phyloP scores from a whole-genome alignment of 2,329 filamentous ascomycete species.

The Shiraia sp. region DNA sequence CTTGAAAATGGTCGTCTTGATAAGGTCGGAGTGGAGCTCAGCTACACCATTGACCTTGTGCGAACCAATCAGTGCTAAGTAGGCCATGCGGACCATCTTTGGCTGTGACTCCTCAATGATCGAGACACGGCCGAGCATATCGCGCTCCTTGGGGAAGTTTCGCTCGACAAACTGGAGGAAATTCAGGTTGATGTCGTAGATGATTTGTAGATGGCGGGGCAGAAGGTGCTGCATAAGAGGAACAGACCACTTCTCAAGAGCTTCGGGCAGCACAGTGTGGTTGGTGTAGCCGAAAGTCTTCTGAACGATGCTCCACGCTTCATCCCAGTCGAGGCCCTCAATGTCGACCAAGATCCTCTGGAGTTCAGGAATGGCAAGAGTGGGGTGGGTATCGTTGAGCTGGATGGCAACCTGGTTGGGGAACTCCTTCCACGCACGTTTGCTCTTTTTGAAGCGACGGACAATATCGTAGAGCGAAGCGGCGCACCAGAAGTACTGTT shows the following conservation, averaged over 20 bases:
- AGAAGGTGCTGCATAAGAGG: slow-evolving; percentile 89
- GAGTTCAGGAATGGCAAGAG: slow-evolving; percentile 91
- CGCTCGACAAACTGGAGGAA: slow-evolving; percentile 93
- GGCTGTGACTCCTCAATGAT: slow-evolving; percentile 97
- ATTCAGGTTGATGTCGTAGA: slow-evolving; percentile 95
- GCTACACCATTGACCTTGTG: slow-evolving; percentile 99
- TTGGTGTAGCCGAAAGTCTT: slow-evolving; percentile 92
- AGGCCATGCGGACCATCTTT: slow-evolving; percentile 99
- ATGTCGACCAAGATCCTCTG: slow-evolving; percentile 89
- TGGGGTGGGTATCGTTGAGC: slow-evolving; percentile 97
- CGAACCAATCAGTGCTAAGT: slow-evolving; percentile 90
- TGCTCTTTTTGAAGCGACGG: slow-evolving; percentile 96
- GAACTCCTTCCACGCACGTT: slow-evolving; percentile 88
- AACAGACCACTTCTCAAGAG: slow-evolving; percentile 97
- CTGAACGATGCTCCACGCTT: slow-evolving; percentile 74
- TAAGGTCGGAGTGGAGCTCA: slow-evolving; percentile 94
- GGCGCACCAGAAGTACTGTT: slow-evolving; percentile 99
- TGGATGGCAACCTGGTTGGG: slow-evolving; percentile 95
- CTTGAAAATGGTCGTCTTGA: slow-evolving; percentile 99
- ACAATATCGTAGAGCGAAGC: slow-evolving; percentile 96
- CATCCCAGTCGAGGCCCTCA: slow-evolving; percentile 91
- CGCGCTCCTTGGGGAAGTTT: slow-evolving; percentile 84
- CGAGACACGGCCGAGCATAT: slow-evolving; percentile 83
- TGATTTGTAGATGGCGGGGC: slow-evolving; percentile 88
- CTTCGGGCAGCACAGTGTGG: slow-evolving; percentile 95